These are phyloP conservation scores for Vigna reflexopilosa DNA, from an alignment of 306 rosid species.

Conservation along the genomic window DNA sequence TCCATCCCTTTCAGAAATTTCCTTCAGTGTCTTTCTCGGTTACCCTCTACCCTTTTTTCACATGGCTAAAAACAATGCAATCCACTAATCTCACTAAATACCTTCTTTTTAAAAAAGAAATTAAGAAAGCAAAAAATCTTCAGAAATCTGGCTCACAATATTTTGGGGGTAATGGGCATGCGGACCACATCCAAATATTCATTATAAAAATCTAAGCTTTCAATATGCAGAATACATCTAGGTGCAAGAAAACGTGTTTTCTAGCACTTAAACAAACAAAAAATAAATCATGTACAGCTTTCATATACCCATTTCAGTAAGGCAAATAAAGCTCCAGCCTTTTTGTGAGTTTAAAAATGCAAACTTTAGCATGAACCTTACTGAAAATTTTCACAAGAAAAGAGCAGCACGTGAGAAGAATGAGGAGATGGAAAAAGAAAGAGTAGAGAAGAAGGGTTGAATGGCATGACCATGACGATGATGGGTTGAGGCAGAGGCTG, in stretches of 20 bases:
- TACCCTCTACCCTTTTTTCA: background rate
- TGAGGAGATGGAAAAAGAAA: conserved; percentile 22
- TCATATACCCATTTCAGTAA: conserved; percentile 7
- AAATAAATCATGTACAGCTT: background rate
- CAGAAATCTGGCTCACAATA: conserved; percentile 6
- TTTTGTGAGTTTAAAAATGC: conserved; percentile 5
- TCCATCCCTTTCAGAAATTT: background rate
- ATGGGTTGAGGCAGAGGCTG: conserved; percentile 38
- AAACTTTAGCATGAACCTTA: conserved; percentile 7
- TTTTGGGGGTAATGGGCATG: background rate
- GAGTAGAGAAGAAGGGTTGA: conserved; percentile 4
- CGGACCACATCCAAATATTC: background rate
- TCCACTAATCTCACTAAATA: background rate
- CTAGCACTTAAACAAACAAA: background rate
- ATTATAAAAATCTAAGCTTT: background rate
- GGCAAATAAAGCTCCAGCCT: conserved; percentile 1
- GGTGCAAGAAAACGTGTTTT: background rate
- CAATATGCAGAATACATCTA: background rate
- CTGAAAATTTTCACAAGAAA: conserved; percentile 11
- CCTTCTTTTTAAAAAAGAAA: background rate
- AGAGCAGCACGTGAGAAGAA: background rate
- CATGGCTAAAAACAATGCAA: background rate
- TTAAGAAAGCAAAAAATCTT: conserved; percentile 12
- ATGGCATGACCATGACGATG: conserved; percentile 45
- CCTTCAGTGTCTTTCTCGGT: background rate